A percentile compares a stretch with the other conserved stretches of the same genome.
Conservation (phyloP, 768 basidiomycete species). For the Lactarius evosmus region DNA sequence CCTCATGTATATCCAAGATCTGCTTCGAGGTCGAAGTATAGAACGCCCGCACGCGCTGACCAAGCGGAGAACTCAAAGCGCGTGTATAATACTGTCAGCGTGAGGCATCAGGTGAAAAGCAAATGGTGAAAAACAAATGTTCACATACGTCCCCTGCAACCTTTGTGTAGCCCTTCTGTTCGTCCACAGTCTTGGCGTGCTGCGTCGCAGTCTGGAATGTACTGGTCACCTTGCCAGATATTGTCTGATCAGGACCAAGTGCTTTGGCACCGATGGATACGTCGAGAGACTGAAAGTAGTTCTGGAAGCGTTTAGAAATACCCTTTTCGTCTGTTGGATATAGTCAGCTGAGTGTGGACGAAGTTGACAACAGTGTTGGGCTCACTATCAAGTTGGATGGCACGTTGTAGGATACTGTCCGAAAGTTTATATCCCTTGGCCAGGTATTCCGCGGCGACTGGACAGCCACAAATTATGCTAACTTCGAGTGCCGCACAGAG, state of each 20-base stretch:
- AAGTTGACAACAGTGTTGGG: background rate
- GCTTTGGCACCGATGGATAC: conserved; percentile 62
- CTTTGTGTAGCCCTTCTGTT: conserved; percentile 74
- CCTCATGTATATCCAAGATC: conserved; percentile 88
- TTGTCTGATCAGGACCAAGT: conserved; percentile 77
- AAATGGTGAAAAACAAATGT: background rate
- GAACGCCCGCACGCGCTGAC: conserved; percentile 72
- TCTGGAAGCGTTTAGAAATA: conserved; percentile 81
- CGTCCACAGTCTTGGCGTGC: conserved; percentile 72
- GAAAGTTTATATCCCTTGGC: conserved; percentile 83
- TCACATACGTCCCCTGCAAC: conserved; percentile 59
- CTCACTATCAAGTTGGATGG: conserved; percentile 76
- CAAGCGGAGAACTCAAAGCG: conserved; percentile 72
- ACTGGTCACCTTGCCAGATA: conserved; percentile 68
- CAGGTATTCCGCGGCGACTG: conserved; percentile 91
- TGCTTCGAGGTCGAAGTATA: conserved; percentile 90
- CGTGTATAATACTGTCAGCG: conserved; percentile 65
- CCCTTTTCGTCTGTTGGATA: conserved; percentile 63
- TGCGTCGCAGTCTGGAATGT: conserved; percentile 60
- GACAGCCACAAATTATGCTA: conserved; percentile 8
- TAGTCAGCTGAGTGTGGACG: background rate
- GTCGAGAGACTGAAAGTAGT: conserved; percentile 75
- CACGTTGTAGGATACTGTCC: conserved; percentile 72
- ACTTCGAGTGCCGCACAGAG: background rate
- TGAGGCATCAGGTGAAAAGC: background rate